Evolutionary conservation across 2,329 filamentous ascomycete genomes (phyloP).

Genomic region (Phialemoniopsis sp.): DNA sequence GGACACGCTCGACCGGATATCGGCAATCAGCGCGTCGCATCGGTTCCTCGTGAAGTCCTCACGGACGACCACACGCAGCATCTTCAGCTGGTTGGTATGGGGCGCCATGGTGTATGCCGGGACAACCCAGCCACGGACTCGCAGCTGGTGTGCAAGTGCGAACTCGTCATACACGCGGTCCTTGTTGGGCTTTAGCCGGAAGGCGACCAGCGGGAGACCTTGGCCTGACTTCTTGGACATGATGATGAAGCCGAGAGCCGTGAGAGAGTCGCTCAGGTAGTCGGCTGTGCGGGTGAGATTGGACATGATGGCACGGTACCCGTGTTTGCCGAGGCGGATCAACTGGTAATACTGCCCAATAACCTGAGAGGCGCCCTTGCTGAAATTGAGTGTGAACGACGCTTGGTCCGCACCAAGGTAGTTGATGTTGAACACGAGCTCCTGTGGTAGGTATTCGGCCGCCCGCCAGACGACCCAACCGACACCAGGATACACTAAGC

Average conservation of each 20-base stretch:
- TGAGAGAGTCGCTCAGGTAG: constrained; percentile 72
- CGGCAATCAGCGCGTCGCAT: constrained; percentile 72
- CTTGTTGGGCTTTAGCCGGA: constrained; percentile 63
- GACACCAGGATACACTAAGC: constrained; percentile 79
- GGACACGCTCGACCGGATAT: constrained; percentile 73
- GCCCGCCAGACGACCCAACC: constrained; percentile 91
- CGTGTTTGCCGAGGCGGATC: constrained; percentile 88
- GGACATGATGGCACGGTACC: constrained; percentile 89
- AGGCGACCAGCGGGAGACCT: constrained; percentile 86
- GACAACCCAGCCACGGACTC: constrained; percentile 86
- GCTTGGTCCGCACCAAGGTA: constrained; percentile 94
- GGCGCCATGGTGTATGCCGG: constrained; percentile 98
- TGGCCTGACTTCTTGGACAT: constrained; percentile 76
- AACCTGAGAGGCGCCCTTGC: constrained; percentile 88
- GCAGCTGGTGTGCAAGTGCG: constrained; percentile 76
- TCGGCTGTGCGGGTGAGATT: constrained; percentile 89
- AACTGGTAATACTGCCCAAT: constrained; percentile 98
- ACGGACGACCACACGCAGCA: constrained; percentile 87
- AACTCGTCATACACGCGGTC: constrained; percentile 70
- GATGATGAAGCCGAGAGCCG: constrained; percentile 77
- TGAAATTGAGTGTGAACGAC: constrained; percentile 96
- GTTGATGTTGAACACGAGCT: constrained; percentile 99
- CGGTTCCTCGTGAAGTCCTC: constrained; percentile 85
- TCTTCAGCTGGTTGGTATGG: constrained; percentile 76
- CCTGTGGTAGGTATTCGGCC: constrained; percentile 78